phyloP scores from a whole-genome alignment of 345 rosid genomes.

The Hibiscus tridactylites region DNA sequence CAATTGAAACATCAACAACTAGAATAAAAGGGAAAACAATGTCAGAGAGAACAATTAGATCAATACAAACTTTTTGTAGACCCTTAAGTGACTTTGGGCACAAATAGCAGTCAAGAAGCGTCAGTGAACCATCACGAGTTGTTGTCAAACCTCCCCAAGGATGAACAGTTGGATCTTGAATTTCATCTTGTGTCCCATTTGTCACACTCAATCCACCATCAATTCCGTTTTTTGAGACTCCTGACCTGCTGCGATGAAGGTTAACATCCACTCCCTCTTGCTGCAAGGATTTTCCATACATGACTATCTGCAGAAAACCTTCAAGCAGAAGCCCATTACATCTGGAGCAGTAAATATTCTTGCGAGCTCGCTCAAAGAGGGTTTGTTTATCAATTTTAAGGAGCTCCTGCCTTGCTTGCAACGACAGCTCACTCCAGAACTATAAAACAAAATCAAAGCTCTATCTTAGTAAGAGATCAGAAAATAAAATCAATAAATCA shows the following conservation, averaged over 20 bases:
- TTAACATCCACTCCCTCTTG: slow-evolving; percentile 42
- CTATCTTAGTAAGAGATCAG: slow-evolving; percentile 7
- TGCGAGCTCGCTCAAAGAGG: slow-evolving; percentile 89
- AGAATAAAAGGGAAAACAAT: neutral
- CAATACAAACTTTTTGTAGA: slow-evolving; percentile 64
- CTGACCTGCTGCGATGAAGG: slow-evolving; percentile 28
- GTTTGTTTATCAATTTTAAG: slow-evolving; percentile 79
- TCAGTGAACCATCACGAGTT: slow-evolving; percentile 70
- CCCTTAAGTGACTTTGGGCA: slow-evolving; percentile 57
- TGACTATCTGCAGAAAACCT: slow-evolving; percentile 74
- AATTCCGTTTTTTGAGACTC: slow-evolving; percentile 31
- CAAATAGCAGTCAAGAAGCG: slow-evolving; percentile 74
- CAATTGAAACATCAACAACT: slow-evolving; percentile 32
- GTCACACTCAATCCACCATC: slow-evolving; percentile 27
- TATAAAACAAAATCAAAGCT: slow-evolving; percentile 22
- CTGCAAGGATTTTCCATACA: slow-evolving; percentile 69
- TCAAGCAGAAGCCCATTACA: slow-evolving; percentile 84
- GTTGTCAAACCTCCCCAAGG: slow-evolving; percentile 94
- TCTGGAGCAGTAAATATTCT: slow-evolving; percentile 91
- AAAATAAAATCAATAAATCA: neutral
- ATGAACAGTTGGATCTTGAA: slow-evolving; percentile 71
- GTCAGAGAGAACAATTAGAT: neutral
- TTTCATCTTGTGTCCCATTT: slow-evolving; percentile 43
- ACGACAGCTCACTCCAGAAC: slow-evolving; percentile 81
- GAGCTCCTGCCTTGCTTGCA: slow-evolving; percentile 54